Evolutionary conservation across 2,329 filamentous ascomycete genomes (phyloP).

Genomic region (Fusarium citri): DNA sequence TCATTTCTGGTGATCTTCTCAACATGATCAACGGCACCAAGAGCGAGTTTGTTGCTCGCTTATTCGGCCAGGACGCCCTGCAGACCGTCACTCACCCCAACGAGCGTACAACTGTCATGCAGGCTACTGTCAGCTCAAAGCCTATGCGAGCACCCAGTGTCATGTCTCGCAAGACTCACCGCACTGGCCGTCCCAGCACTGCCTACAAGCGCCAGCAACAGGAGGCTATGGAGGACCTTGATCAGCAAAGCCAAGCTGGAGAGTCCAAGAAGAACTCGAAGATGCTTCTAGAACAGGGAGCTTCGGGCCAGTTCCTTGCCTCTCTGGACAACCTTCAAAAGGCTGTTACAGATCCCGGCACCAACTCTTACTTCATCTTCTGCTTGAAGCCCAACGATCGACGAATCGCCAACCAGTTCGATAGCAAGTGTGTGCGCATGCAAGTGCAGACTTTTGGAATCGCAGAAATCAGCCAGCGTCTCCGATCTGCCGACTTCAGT

Average conservation of each 20-base stretch:
- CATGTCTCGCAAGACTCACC: conserved; percentile 79
- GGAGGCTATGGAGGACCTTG: conserved; percentile 60
- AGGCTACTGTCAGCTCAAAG: conserved; percentile 96
- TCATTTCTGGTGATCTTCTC: conserved; percentile 95
- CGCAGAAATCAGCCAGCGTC: conserved; percentile 92
- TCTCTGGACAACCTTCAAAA: conserved; percentile 92
- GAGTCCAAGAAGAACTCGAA: conserved; percentile 59
- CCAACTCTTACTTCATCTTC: conserved; percentile 96
- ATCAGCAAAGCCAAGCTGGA: conserved; percentile 61
- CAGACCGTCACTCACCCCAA: conserved; percentile 94
- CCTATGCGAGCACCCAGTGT: conserved; percentile 93
- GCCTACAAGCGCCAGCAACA: conserved; percentile 54
- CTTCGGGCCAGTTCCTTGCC: conserved; percentile 90
- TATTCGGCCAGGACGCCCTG: conserved; percentile 96
- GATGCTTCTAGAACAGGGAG: conserved; percentile 77
- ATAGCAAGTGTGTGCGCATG: conserved; percentile 96
- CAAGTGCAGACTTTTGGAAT: conserved; percentile 97
- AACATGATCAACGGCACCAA: conserved; percentile 91
- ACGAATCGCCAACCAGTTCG: conserved; percentile 97
- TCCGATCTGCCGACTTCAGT: conserved; percentile 94
- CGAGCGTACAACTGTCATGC: conserved; percentile 90
- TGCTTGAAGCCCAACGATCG: conserved; percentile 97
- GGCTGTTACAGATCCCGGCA: conserved; percentile 81
- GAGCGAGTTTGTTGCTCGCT: conserved; percentile 86
- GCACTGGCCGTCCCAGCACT: conserved; percentile 49